Base-by-base conservation (phyloP, 768 basidiomycete genomes). In the Boletales sp. region DNA sequence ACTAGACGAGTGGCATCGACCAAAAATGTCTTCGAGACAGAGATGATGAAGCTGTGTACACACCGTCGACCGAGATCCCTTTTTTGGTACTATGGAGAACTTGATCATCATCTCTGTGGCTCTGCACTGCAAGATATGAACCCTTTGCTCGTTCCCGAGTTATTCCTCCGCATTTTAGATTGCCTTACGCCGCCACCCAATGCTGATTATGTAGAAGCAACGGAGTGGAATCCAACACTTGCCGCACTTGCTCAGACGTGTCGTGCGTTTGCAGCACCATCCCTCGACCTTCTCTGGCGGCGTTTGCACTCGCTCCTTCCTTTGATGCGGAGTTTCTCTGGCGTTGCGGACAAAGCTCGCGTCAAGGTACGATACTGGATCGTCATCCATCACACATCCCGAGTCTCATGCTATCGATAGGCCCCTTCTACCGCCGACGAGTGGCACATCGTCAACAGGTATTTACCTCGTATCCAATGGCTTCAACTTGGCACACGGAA, bases 251-350 rank as follows among this genome's bases (percentile, higher is more conserved):
- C 51, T 34, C 30, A 13, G 4, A 44, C 51, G 2, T 52, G 50
- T 17, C 28, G 38, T 17, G 37, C 36, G 7, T 39, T 51, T 32
- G 40, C 28, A 17, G 41, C 41, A 18, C 33, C 32, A 9, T 39
- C 37, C 25, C 50, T 52, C 15, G 38, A 52, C 12, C 42, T 28
- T 36, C 28, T 44, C 5, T 44, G 42, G 51, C 28, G 49, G 13
- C 31, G 15, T 8, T 10, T 51, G 32, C 19, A 31, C 15, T 51
- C 42, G 0, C 37, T 51, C 42, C 8, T 35, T 5, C 51, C 51
- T 0, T 41, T 44, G 17, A 9, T 35, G 35, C 21, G 9, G 21
- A 39, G 49, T 17, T 42, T 41, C 15, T 18, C 32, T 4, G 13
- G 18, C 5, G 31, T 28, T n/a, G 25, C 37, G 21, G 44, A 5